Conservation (phyloP, 352 stramenopile species). For the Elongisporangium anandrum region DNA sequence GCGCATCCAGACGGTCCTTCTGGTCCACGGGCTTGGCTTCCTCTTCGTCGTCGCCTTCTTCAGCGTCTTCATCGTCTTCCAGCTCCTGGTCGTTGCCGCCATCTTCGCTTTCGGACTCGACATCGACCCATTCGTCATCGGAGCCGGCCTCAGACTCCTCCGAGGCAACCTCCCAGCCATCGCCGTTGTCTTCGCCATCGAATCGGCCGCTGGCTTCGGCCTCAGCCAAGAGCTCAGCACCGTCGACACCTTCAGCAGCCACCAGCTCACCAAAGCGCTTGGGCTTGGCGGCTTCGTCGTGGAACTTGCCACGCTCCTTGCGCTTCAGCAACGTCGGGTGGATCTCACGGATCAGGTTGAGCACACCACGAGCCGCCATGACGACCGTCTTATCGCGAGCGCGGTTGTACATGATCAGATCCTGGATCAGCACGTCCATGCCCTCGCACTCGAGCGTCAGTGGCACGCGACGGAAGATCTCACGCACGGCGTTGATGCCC, state of each 20-base stretch:
- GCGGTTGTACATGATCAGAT: constrained; percentile 96
- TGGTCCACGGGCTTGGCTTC: constrained; percentile 27
- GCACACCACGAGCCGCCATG: constrained; percentile 93
- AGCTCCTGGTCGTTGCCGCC: constrained; percentile 31
- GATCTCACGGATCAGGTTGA: constrained; percentile 96
- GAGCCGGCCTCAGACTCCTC: constrained; percentile 57
- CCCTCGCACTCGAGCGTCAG: constrained; percentile 92
- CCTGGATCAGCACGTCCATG: constrained; percentile 86
- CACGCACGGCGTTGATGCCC: constrained; percentile 96
- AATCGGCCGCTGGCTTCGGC: constrained; percentile 69
- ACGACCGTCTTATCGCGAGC: constrained; percentile 95
- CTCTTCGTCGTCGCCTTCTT: constrained; percentile 38
- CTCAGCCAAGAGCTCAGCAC: constrained; percentile 92
- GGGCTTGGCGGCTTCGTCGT: constrained; percentile 77
- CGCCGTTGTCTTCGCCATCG: constrained; percentile 75
- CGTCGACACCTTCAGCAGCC: constrained; percentile 92
- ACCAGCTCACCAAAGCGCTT: constrained; percentile 90
- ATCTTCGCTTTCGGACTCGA: constrained; percentile 58
- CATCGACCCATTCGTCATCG: constrained; percentile 72
- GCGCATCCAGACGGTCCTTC: constrained; percentile 81
- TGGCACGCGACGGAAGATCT: constrained; percentile 94
- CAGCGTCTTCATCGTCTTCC: constrained; percentile 32
- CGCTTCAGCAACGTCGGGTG: constrained; percentile 94
- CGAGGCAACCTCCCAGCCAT: constrained; percentile 79
- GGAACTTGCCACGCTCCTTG: constrained; percentile 95